Base-by-base conservation (phyloP, 345 rosid genomes). In the Hibiscus syriacus region DNA sequence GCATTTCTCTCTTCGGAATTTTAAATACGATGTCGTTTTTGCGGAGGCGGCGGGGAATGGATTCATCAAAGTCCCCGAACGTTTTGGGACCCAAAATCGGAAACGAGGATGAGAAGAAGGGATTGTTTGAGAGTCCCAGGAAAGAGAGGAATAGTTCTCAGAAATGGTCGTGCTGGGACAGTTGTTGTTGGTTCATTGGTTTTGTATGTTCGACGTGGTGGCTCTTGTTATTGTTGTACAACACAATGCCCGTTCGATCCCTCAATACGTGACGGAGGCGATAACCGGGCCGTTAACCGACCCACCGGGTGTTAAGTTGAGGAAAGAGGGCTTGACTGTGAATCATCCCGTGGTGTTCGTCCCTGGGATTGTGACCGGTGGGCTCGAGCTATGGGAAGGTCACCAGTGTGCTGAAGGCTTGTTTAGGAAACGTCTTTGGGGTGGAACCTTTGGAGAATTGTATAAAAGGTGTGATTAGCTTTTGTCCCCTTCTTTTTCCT, bases 401-500 rank as follows among this genome's bases (percentile, higher is more conserved):
- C 87, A 85, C 23, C 85, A 79, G 20, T 87, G 92, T 48, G 85
- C 92, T 22, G 89, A 85, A 0, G 92, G 89, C 8, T 69, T 87
- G 80, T 87, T 87, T 55, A 73, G 92, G 72, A 85, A 87, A 73
- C 81, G 92, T n/a, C 83, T 87, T 45, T 87, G 92, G 89, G 92
- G 92, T 20, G 86, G 87, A 38, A 81, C 89, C 2, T 87, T 87
- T 60, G 92, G 92, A 7, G 92, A 85, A 64, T 53, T 87, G 48
- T 87, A 85, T 66, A 87, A 77, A 72, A 74, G 89, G 92, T 87
- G 72, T n/a, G n/a, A n/a, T n/a, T n/a, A n/a, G n/a, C n/a, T n/a
- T n/a, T n/a, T n/a, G n/a, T n/a, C n/a, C n/a, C n/a, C n/a, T 22
- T 13, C 13, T 2, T 1, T 63, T 41, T 43, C 8, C 38, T 38